phyloP scores from a whole-genome alignment of 352 stramenopile species.

The Phytophthora pinifolia region DNA sequence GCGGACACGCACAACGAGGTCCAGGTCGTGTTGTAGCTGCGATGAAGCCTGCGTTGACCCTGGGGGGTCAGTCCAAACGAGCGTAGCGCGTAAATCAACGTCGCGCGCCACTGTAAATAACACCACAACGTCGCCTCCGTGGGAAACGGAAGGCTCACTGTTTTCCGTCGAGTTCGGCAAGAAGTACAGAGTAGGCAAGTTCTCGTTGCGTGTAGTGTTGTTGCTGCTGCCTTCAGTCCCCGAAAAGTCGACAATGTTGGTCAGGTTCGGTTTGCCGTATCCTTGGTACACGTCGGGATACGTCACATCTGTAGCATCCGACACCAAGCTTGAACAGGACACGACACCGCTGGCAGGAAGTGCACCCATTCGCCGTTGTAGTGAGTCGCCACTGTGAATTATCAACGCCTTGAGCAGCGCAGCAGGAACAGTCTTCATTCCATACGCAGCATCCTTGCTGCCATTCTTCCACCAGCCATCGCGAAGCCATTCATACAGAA shows the following conservation, averaged over 20 bases:
- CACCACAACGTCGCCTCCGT: constrained; percentile 63
- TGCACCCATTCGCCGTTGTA: constrained; percentile 47
- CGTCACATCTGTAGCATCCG: constrained; percentile 23
- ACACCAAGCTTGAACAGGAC: constrained; percentile 48
- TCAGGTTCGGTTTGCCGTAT: constrained; percentile 82
- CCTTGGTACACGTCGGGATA: constrained; percentile 82
- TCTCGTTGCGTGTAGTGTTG: constrained; percentile 14
- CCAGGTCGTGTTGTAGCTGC: constrained; percentile 79
- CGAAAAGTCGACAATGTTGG: constrained; percentile 69
- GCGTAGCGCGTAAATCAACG: constrained; percentile 66
- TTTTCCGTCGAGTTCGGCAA: constrained; percentile 70
- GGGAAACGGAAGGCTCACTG: constrained; percentile 54
- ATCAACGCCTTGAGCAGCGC: constrained; percentile 79
- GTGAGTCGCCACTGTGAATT: constrained; percentile 69
- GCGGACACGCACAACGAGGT: constrained; percentile 66
- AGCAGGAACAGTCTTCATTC: constrained; percentile 64
- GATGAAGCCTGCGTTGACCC: constrained; percentile 61
- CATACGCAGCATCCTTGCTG: constrained; percentile 48
- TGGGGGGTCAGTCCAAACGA: constrained; percentile 80
- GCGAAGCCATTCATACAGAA: constrained; percentile 76
- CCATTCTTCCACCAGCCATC: constrained; percentile 81
- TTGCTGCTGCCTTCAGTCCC: constrained; percentile 13
- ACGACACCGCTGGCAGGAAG: constrained; percentile 43
- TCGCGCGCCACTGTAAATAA: constrained; percentile 65
- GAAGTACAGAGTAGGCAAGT: constrained; percentile 55